Evolutionary conservation across 2,329 filamentous ascomycete genomes (phyloP).

Genomic region (Cladorrhinum sp.): DNA sequence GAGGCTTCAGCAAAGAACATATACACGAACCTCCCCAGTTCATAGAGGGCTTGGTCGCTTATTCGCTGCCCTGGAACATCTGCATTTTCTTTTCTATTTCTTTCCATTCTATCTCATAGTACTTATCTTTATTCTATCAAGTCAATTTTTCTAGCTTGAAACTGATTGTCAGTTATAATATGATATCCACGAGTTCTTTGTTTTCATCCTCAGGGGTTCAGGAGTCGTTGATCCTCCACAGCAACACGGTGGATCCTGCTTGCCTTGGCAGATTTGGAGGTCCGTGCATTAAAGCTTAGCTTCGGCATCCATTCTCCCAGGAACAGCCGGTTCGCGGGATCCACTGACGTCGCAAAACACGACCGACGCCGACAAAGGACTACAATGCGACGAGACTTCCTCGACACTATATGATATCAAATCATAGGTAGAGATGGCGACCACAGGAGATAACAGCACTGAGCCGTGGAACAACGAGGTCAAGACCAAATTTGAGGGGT

Average conservation of each 20-base stretch:
- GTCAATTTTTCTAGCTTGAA: too few species aligned
- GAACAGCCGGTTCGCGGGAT: background rate
- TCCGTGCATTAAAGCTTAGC: constrained; percentile 12
- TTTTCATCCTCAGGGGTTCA: background rate
- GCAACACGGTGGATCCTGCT: background rate
- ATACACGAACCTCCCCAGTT: too few species aligned
- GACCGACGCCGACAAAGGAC: background rate
- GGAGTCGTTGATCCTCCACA: background rate
- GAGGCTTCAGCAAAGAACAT: too few species aligned
- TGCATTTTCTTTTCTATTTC: too few species aligned
- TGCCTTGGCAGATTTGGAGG: background rate
- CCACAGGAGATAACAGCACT: constrained; percentile 15
- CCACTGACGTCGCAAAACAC: constrained; percentile 8
- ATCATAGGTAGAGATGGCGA: constrained; percentile 20
- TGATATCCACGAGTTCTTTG: too few species aligned
- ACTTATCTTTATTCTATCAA: too few species aligned
- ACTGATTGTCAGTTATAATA: too few species aligned
- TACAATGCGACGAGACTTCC: background rate
- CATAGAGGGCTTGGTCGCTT: too few species aligned
- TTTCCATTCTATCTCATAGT: too few species aligned
- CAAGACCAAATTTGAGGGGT: constrained; percentile 64
- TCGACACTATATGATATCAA: constrained; percentile 1
- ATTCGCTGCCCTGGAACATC: too few species aligned
- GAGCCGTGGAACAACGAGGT: constrained; percentile 58
- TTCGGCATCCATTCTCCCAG: background rate